Base-by-base conservation (phyloP, 2,329 filamentous ascomycete species). In the Cercospora sojina region DNA sequence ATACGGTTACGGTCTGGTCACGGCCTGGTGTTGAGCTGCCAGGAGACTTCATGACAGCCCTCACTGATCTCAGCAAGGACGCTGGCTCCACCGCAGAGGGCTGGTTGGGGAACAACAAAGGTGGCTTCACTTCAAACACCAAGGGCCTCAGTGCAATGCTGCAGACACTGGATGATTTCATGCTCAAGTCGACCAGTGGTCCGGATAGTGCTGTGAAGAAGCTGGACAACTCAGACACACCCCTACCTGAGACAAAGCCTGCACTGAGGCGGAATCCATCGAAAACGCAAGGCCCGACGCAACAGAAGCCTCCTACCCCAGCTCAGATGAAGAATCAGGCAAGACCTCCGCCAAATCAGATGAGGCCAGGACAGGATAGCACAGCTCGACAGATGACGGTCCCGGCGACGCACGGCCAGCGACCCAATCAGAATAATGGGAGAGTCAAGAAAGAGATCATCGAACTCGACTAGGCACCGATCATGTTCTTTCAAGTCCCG, bases 91-190 rank as follows among this genome's bases (percentile, higher is more conserved):
- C 6, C 5, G 61, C 61, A 29, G 35, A 58, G 16, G 61, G 41
- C 10, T 67, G 62, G 61, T 51, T 31, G 6, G 65, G 65, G 3
- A 59, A 64, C 38, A 38, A 62, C 6, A 55, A 35, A 23, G 65
- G 65, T 16, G 65, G 65, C 16, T 67, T 61, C 41, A 62, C 27
- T 29, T 12, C 57, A 10, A 35, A 59, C 25, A 3, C 38, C 25
- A 41, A 58, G n/a, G 61, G 65, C 9, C 35, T 67, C 16, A 12
- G 20, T 9, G 61, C 75, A 31, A 78, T 77, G 13, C 59, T 83
- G 31, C 68, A 72, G 55, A 75, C 73, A 55, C 71, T 83, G 6
- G 75, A 83, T 65, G 74, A 76, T 25, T 67, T 76, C 23, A 76
- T 83, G 5, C 63, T 77, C 29, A 69, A 67, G n/a, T 80, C 69